Conservation (phyloP, 345 rosid species). For the Chamaenerion angustifolium region DNA sequence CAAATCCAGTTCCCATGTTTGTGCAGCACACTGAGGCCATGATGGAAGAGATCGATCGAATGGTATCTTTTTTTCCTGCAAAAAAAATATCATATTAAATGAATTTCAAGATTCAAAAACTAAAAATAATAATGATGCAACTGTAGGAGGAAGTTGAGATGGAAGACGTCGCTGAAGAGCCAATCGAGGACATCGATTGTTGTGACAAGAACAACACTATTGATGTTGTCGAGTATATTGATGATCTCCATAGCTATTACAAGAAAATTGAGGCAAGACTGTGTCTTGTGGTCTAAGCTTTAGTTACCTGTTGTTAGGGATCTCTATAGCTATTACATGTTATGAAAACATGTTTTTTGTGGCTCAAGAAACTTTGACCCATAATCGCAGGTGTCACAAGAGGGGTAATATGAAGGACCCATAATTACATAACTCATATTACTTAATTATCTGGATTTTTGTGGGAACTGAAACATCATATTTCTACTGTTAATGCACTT, state of each 20-base stretch:
- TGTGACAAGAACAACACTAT: constrained; percentile 51
- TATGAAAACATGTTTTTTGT: too few species aligned
- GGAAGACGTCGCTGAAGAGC: constrained; percentile 52
- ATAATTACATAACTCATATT: too few species aligned
- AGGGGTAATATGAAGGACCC: too few species aligned
- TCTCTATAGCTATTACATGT: too few species aligned
- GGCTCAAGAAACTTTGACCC: too few species aligned
- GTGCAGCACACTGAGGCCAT: constrained; percentile 83
- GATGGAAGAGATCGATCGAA: constrained; percentile 67
- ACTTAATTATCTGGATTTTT: too few species aligned
- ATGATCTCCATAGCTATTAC: constrained; percentile 50
- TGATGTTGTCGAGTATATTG: constrained; percentile 69
- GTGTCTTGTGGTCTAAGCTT: too few species aligned
- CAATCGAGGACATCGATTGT: constrained; percentile 56
- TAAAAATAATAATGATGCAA: neutral
- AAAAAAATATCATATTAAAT: neutral
- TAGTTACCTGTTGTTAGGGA: too few species aligned
- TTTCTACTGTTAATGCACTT: too few species aligned
- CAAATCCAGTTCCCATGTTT: constrained; percentile 54
- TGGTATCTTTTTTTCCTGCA: constrained; percentile 28
- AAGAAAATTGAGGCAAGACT: constrained; percentile 54
- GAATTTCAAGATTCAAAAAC: neutral
- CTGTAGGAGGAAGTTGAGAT: constrained; percentile 73
- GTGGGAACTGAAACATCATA: too few species aligned
- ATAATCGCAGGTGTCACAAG: too few species aligned